Base-by-base conservation (phyloP, 306 rosid genomes). In the Malus fusca region DNA sequence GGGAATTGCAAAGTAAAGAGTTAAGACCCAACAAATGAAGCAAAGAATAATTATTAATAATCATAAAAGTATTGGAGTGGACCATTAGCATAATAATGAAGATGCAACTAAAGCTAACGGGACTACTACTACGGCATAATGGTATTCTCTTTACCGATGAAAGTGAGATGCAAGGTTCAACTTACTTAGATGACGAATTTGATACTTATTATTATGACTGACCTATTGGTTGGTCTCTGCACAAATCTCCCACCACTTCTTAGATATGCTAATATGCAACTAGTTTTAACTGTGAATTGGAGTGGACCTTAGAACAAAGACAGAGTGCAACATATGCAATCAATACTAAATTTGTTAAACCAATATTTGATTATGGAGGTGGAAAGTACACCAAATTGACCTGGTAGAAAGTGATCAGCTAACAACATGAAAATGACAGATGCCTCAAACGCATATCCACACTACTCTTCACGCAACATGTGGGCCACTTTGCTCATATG, bases 21-120 rank as follows among this genome's bases (percentile, higher is more conserved):
- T 40, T 60, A 22, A 42, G 18, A 3, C 19, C 55, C 79, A 35
- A 52, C 2, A 51, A 19, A 51, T 14, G 35, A 35, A 25, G 68
- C 73, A 76, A 76, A 33, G 79, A 53, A 68, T 64, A 61, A 51
- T 51, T 51, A 64, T 17, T 60, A 37, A 11, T 9, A 23, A 33
- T 17, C 51, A 68, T 25, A 44, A 79, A 59, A 15, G 74, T n/a
- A 67, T 58, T n/a, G 22, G 26, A 19, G 70, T 72, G 78, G 66
- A 66, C 11, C 73, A 64, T 28, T 3, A 64, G n/a, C 18, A 63
- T 63, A 30, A 63, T 63, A 11, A 63, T 63, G n/a, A 30, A 23
- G 68, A 17, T 51, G 8, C 55, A 17, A 17, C 55, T 51, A 51
- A 51, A 51, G 55, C 21, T 51, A 17, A 42, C 3, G 44, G 11